Conservation (phyloP, 495 filamentous ascomycete species). For the Massariosphaeria phaeospora region DNA sequence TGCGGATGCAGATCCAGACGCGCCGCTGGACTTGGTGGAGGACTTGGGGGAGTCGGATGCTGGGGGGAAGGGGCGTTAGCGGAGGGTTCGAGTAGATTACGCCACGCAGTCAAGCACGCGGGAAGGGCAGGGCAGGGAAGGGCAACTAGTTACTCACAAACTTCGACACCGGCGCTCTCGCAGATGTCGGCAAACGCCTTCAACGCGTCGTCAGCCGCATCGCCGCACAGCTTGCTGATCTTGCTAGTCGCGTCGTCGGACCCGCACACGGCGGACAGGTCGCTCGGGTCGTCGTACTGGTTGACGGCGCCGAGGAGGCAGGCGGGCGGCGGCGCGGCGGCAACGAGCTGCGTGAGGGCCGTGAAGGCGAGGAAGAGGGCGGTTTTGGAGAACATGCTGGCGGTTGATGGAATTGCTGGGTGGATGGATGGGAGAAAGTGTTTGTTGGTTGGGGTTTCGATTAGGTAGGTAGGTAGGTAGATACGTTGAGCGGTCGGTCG, state of each 20-base stretch:
- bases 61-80: neutral
- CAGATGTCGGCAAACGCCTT: constrained; percentile 35
- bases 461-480: too few species aligned
- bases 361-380: constrained; percentile 35
- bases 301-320: constrained; percentile 44
- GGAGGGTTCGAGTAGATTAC: too few species aligned
- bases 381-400: constrained; percentile 40
- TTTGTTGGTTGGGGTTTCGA: too few species aligned
- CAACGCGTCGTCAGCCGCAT: constrained; percentile 29
- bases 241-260: constrained; percentile 28
- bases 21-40: neutral
- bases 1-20: constrained; percentile 1
- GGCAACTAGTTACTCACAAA: constrained; percentile 32
- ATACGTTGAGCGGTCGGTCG: neutral
- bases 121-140: neutral
- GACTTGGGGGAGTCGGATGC: neutral
- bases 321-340: constrained; percentile 41
- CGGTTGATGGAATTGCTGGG: neutral
- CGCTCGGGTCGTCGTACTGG: constrained; percentile 38
- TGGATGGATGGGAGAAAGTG: too few species aligned
- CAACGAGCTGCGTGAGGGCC: constrained; percentile 38
- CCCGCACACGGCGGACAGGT: constrained; percentile 36
- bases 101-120: neutral
- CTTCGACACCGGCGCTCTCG: constrained; percentile 32
- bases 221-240: constrained; percentile 34